A percentile compares a stretch with the other conserved stretches of the same genome.
These are phyloP conservation scores for Solanum neorickii DNA, from an alignment of 257 asterid species.

Conservation along the genomic window DNA sequence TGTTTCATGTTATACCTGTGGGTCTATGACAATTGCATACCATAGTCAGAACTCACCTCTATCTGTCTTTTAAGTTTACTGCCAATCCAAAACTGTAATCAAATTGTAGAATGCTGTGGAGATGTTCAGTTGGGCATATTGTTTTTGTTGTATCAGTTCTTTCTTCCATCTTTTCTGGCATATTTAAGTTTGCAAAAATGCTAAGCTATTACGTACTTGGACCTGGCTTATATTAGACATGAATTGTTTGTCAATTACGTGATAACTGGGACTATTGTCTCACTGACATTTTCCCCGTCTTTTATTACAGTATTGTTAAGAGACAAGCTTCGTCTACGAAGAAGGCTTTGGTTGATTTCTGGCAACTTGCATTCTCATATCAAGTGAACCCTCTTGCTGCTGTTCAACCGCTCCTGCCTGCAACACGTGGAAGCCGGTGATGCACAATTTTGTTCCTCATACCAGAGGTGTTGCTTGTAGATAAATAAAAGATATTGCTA, in stretches of 20 bases:
- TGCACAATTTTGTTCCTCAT: not conserved
- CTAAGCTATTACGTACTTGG: not conserved
- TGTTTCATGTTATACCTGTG: not conserved
- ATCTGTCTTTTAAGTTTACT: not conserved
- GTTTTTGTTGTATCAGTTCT: not conserved
- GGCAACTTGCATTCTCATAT: constrained; percentile 92
- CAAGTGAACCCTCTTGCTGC: constrained; percentile 96
- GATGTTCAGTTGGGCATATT: not conserved
- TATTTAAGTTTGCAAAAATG: not conserved
- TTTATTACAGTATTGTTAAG: constrained; percentile 31
- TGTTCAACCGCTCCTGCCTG: constrained; percentile 54
- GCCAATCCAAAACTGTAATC: not conserved
- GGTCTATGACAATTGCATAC: not conserved
- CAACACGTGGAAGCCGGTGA: constrained; percentile 37
- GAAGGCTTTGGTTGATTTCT: constrained; percentile 53
- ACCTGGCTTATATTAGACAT: not conserved
- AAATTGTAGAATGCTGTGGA: not conserved
- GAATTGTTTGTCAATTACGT: not conserved
- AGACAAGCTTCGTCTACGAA: constrained; percentile 34
- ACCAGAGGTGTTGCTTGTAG: not conserved
- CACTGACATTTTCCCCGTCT: not conserved
- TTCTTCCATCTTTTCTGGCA: not conserved
- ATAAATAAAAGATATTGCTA: not conserved
- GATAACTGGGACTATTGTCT: not conserved
- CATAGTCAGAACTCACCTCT: not conserved